A percentile compares a stretch with the other conserved stretches of the same genome.
phyloP scores from a whole-genome alignment of 169 alveolate genomes.

The Cryptosporidium muris region DNA sequence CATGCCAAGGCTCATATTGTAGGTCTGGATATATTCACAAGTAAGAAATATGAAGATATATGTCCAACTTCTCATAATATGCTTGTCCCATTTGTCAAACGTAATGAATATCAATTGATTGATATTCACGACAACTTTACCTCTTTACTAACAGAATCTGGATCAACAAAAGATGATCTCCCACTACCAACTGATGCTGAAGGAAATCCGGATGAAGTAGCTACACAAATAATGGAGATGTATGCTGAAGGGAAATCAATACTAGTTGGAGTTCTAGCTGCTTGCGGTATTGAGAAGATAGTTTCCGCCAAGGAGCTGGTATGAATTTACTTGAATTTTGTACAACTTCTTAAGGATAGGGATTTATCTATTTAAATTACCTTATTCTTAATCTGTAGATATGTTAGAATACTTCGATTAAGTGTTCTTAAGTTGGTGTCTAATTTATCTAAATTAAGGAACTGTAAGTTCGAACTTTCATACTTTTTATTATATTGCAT shows the following conservation, averaged over 20 bases:
- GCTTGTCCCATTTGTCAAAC: constrained; percentile 95
- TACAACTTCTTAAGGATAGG: neutral
- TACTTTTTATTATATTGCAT: too few species aligned
- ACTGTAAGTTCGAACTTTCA: too few species aligned
- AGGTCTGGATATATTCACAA: constrained; percentile 97
- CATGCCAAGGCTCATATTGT: constrained; percentile 98
- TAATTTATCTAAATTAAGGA: too few species aligned
- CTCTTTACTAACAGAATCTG: constrained; percentile 91
- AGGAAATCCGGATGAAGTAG: constrained; percentile 90
- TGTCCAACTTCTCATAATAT: constrained; percentile 97
- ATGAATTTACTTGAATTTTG: constrained; percentile 8
- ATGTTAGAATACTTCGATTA: neutral
- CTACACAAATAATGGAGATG: constrained; percentile 83
- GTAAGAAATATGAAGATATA: constrained; percentile 95
- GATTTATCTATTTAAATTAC: neutral
- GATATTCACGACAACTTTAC: constrained; percentile 92
- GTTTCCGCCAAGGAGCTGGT: constrained; percentile 83
- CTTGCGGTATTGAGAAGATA: constrained; percentile 91
- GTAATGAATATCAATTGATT: constrained; percentile 90
- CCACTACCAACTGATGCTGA: constrained; percentile 94
- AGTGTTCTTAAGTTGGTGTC: too few species aligned
- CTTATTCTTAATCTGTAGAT: neutral
- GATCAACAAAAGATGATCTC: constrained; percentile 94
- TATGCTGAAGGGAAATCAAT: constrained; percentile 87
- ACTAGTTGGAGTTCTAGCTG: constrained; percentile 88